These are phyloP conservation scores for Diphasiastrum complanatum DNA, from an alignment of 83 land plant genomes.

Conservation along the genomic window DNA sequence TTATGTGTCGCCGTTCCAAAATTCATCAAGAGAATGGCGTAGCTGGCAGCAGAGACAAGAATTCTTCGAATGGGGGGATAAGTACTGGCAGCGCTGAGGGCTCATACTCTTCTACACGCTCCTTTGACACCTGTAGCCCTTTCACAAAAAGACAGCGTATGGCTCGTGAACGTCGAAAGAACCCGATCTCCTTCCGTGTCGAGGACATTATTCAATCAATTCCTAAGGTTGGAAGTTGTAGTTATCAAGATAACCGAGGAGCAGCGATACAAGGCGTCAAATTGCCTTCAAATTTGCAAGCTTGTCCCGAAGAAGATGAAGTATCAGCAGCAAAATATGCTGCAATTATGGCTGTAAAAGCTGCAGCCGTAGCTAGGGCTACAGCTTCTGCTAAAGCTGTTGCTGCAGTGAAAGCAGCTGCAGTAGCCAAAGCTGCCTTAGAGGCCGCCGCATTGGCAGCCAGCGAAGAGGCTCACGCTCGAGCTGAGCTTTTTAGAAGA, in stretches of 20 bases:
- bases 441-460: slow-evolving; percentile 25
- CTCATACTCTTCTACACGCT: slow-evolving; percentile 2
- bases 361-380: slow-evolving; percentile 19
- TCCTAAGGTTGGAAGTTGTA: slow-evolving; percentile 13
- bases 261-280: neutral
- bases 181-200: neutral
- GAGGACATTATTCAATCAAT: neutral
- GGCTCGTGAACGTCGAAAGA: slow-evolving; percentile 15
- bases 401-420: slow-evolving; percentile 27
- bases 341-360: slow-evolving; percentile 17
- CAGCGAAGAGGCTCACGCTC: slow-evolving; percentile 21
- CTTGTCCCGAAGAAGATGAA: slow-evolving; percentile 6
- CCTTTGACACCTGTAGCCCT: slow-evolving; percentile 14
- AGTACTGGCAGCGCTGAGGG: slow-evolving; percentile 6
- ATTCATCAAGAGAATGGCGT: slow-evolving; percentile 15
- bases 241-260: slow-evolving; percentile 2
- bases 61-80: neutral
- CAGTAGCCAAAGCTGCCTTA: slow-evolving; percentile 22
- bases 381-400: slow-evolving; percentile 22
- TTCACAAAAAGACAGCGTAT: slow-evolving; percentile 21
- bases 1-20: slow-evolving; percentile 17
- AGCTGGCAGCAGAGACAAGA: slow-evolving; percentile 10
- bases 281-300: neutral
- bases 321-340: slow-evolving; percentile 21
- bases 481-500: slow-evolving; percentile 18